Evolutionary conservation across 352 stramenopile genomes (phyloP).

Genomic region (Elongisporangium prolatum): DNA sequence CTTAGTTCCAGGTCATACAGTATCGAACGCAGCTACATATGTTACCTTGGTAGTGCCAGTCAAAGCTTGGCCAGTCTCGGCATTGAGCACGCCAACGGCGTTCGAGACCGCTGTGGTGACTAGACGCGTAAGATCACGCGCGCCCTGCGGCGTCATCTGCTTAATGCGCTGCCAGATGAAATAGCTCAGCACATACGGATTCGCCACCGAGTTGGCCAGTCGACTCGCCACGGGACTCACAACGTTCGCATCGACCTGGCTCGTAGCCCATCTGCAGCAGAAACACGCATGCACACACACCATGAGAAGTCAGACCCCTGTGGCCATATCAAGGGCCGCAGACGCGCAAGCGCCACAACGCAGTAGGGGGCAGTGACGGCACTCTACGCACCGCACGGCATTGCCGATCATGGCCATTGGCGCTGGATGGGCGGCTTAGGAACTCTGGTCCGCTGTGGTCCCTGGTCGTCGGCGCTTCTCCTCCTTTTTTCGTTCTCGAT

Average conservation of each 20-base stretch:
- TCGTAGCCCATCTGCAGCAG: constrained; percentile 35
- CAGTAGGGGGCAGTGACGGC: background rate
- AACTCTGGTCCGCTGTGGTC: background rate
- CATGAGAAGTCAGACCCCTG: background rate
- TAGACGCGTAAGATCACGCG: constrained; percentile 62
- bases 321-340: background rate
- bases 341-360: background rate
- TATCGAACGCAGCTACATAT: background rate
- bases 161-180: constrained; percentile 72
- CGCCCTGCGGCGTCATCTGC: constrained; percentile 65
- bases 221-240: constrained; percentile 50
- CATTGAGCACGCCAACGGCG: constrained; percentile 42
- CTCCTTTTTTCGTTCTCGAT: background rate
- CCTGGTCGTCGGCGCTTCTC: background rate
- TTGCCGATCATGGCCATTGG: constrained; percentile 36
- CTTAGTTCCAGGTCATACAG: background rate
- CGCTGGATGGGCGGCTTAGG: background rate
- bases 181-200: constrained; percentile 70
- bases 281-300: background rate
- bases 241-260: constrained; percentile 49
- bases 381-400: constrained; percentile 30
- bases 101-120: constrained; percentile 52
- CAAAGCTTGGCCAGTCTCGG: constrained; percentile 40
- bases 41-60: constrained; percentile 23
- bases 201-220: constrained; percentile 64